Base-by-base conservation (phyloP, 441 rosid species). In the Macaranga tanarius region DNA sequence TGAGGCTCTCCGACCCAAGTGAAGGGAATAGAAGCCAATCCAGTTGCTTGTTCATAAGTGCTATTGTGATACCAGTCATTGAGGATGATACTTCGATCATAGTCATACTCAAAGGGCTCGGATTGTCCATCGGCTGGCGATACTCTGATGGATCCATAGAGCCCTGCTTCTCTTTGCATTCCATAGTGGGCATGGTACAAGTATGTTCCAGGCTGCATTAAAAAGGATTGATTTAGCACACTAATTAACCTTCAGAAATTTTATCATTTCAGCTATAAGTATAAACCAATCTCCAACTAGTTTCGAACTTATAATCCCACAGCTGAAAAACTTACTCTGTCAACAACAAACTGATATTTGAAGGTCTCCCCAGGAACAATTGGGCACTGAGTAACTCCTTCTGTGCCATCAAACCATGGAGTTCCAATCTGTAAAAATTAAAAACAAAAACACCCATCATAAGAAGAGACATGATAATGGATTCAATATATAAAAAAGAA, bases 1-100 rank as follows among this genome's bases (percentile, higher is more conserved):
- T 90, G 81, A 80, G 97, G 96, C 76, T 92, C 95, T 1, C 81
- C 83, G 17, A 92, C 90, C 95, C 93, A 92, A 23, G n/a, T 77
- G 68, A 90, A 89, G 42, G 84, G 74, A 28, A 69, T 73, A 19
- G 92, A 76, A 51, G 91, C 79, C 58, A 92, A 77, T 61, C 89
- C 97, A 0, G 79, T 72, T 10, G 89, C 82, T 75, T 85, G 88
- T 61, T 90, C 97, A 3, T 79, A 79, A 50, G 87, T 62, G 66
- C 86, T 80, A 20, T 84, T 85, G 73, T 90, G 97, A 76, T 82
- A 89, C 97, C 95, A 92, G 69, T 92, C 96, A 34, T 77, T 87
- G 25, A 92, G 84, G 71, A 92, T 85, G 70, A 92, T 79, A 75
- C 84, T 89, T 57, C 82, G 66, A 68, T 92, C 96, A 52, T 86